Evolutionary conservation across 2,329 filamentous ascomycete genomes (phyloP).

Genomic region (Pestalotiopsis sp.): DNA sequence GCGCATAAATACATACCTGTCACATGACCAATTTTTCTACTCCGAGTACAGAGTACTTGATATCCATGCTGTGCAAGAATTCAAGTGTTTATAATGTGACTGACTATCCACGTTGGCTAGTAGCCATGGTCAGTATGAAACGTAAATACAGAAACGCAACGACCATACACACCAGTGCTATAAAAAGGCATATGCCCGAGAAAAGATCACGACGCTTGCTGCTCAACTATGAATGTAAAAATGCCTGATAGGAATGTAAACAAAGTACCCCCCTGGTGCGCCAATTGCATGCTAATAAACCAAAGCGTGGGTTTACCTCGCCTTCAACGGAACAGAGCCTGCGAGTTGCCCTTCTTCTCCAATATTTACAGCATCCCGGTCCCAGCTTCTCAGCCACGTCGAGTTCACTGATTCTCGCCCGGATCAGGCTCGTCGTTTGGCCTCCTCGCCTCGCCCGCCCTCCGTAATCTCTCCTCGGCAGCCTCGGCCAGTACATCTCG

Average conservation of each 20-base stretch:
- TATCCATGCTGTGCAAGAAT: not conserved
- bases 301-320: no score
- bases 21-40: not conserved
- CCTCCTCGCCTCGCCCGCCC: slow-evolving; percentile 29
- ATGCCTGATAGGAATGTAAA: not conserved
- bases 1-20: not conserved
- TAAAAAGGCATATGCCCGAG: no score
- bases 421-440: slow-evolving; percentile 1
- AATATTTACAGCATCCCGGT: not conserved
- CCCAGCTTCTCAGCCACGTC: no score
- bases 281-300: not conserved
- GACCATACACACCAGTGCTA: not conserved
- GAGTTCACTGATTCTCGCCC: no score
- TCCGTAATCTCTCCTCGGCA: slow-evolving; percentile 66
- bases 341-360: not conserved
- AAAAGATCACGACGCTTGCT: not conserved
- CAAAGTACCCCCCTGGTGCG: not conserved
- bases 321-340: no score
- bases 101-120: not conserved
- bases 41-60: not conserved
- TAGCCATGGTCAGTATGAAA: not conserved
- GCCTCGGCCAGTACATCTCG: slow-evolving; percentile 75
- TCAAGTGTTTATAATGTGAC: not conserved
- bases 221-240: not conserved
- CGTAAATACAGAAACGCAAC: not conserved